Evolutionary conservation across 768 basidiomycete species (phyloP).

Genomic region (Pleurotus citrinopileatus): DNA sequence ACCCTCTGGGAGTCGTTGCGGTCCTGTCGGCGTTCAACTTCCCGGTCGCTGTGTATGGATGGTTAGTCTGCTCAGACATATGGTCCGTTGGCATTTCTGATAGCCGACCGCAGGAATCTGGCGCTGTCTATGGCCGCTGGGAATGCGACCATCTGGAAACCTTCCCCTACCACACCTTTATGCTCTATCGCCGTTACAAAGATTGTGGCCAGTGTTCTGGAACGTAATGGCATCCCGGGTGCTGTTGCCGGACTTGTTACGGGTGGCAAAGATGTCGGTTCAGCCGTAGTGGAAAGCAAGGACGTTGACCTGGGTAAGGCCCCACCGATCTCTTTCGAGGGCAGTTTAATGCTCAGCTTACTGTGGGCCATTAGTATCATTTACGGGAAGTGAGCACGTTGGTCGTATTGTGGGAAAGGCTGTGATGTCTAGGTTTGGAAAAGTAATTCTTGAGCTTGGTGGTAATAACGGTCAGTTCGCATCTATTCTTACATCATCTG

Average conservation of each 20-base stretch:
- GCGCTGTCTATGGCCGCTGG: constrained; percentile 85
- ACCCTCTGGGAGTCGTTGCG: constrained; percentile 72
- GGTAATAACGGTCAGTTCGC: constrained; percentile 83
- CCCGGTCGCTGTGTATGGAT: constrained; percentile 91
- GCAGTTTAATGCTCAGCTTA: constrained; percentile 3
- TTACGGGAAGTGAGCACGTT: constrained; percentile 90
- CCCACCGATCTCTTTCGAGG: constrained; percentile 8
- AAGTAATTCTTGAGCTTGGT: constrained; percentile 86
- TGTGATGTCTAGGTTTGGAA: constrained; percentile 87
- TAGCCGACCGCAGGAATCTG: constrained; percentile 65
- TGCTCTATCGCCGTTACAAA: constrained; percentile 90
- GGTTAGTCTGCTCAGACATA: constrained; percentile 39
- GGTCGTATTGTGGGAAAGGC: constrained; percentile 86
- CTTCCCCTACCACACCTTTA: constrained; percentile 83
- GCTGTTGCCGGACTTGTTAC: constrained; percentile 81
- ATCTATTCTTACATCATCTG: constrained; percentile 13
- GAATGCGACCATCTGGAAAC: constrained; percentile 96
- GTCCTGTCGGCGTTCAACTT: constrained; percentile 96
- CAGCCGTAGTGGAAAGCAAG: constrained; percentile 68
- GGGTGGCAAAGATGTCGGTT: constrained; percentile 80
- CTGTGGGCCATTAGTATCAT: constrained; percentile 60
- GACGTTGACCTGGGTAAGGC: constrained; percentile 75
- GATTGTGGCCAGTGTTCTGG: constrained; percentile 78
- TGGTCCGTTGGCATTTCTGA: constrained; percentile 5
- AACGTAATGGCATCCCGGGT: constrained; percentile 79